Base-by-base conservation (phyloP, 805 yeast species). In the Pachysolen tannophilus region DNA sequence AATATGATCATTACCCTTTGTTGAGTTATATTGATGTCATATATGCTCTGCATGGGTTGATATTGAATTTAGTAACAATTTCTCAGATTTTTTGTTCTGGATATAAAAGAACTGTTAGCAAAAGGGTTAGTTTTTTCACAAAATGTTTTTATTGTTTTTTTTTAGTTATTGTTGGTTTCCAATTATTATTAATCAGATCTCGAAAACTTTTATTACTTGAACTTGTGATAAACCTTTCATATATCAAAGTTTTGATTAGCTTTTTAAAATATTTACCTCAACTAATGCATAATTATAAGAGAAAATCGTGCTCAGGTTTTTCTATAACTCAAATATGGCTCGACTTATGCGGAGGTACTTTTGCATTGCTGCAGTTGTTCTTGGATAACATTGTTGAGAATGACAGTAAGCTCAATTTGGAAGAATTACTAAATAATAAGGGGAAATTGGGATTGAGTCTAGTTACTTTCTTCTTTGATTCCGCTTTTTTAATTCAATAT, bases 191-290 rank as follows among this genome's bases (percentile, higher is more conserved):
- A 6, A 26, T 37, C n/a, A 6, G 25, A n/a, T 30, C 20, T 14
- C 38, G 31, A 11, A 34, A 38, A 4, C 44, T 43, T n/a, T 49
- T 58, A 17, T 44, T 47, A 16, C 49, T 67, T 18, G 62, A 61
- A 27, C 56, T 68, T 6, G 64, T 69, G 0, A 44, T 62, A 20
- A 47, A 59, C 28, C 49, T 69, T 15, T 69, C 75, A 2, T 56
- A 63, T 28, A 60, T 64, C 42, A 70, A 70, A 49, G 60, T 70
- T 14, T 40, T 51, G 27, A 55, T 67, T 43, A 65, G 72, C 40
- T 55, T 61, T 25, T 50, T 64, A 30, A 70, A 70, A 46, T 67
- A 70, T 43, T 56, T 82, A 20, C 77, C 77, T 1, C 77, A 70
- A 43, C 61, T 69, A 3, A 36, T 53, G 24, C 60, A 60, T 49